These are phyloP conservation scores for Blastobotrys petasosporus DNA, from an alignment of 1,139 yeast species.

Conservation along the genomic window DNA sequence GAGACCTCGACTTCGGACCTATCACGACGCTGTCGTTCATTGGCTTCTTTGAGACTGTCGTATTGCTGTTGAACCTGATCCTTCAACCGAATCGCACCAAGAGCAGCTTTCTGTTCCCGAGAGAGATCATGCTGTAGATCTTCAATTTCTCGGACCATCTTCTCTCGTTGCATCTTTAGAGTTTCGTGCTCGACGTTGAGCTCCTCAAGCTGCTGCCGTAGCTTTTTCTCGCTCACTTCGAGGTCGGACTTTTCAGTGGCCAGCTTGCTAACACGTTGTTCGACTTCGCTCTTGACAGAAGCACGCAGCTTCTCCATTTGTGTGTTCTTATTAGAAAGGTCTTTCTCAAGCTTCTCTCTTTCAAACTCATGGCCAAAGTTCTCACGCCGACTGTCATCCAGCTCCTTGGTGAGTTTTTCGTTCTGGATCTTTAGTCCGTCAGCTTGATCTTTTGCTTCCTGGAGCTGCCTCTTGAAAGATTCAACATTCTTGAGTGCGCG, in stretches of 20 bases:
- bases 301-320: constrained; percentile 36
- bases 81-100: constrained; percentile 23
- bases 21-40: constrained; percentile 25
- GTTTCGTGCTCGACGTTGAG: constrained; percentile 22
- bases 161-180: constrained; percentile 41
- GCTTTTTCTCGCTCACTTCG: constrained; percentile 38
- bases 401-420: constrained; percentile 24
- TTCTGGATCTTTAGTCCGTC: constrained; percentile 25
- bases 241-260: constrained; percentile 32
- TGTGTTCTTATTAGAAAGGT: constrained; percentile 22
- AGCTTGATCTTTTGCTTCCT: constrained; percentile 20
- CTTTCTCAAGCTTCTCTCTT: constrained; percentile 27
- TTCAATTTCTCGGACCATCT: constrained; percentile 75
- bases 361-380: constrained; percentile 21
- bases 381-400: constrained; percentile 22
- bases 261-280: constrained; percentile 39
- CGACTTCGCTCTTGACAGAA: constrained; percentile 38
- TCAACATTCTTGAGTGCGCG: constrained; percentile 27
- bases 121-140: constrained; percentile 40
- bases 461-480: constrained; percentile 20
- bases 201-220: constrained; percentile 27
- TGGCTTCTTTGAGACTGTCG: constrained; percentile 20
- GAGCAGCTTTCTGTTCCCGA: constrained; percentile 26
- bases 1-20: constrained; percentile 29
- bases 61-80: constrained; percentile 24